phyloP scores from a whole-genome alignment of 441 rosid genomes.

The Biscutella laevigata region DNA sequence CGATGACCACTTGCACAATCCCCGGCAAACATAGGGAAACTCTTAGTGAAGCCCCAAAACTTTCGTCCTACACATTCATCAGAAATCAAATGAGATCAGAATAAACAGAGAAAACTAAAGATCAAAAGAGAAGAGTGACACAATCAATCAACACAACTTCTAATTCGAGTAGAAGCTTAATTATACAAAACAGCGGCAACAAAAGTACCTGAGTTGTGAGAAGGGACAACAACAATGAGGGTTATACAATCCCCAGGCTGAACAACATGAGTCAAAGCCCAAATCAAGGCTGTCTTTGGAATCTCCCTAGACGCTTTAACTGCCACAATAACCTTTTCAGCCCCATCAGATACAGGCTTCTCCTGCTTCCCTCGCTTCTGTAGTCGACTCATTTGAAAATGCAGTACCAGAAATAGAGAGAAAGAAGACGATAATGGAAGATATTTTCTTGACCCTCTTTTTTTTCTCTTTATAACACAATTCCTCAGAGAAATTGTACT shows the following conservation, averaged over 20 bases:
- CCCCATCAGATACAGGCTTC: constrained; percentile 40
- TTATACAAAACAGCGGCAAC: not conserved
- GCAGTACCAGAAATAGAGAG: not conserved
- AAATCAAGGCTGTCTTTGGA: constrained; percentile 75
- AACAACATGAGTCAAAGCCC: constrained; percentile 99
- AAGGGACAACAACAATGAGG: constrained; percentile 79
- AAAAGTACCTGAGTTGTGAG: constrained; percentile 54
- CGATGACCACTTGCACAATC: constrained; percentile 72
- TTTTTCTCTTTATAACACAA: not conserved
- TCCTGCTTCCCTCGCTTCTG: constrained; percentile 51
- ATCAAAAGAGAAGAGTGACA: too few relatives aligned
- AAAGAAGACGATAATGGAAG: constrained; percentile 1
- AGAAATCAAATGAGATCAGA: not conserved
- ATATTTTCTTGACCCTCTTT: constrained; percentile 3
- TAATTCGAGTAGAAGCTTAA: too few relatives aligned
- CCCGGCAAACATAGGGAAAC: constrained; percentile 63
- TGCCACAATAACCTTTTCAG: constrained; percentile 86
- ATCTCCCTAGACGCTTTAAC: constrained; percentile 96
- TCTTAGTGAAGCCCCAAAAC: constrained; percentile 73
- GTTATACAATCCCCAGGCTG: constrained; percentile 96
- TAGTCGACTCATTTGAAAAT: constrained; percentile 39
- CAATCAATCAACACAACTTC: too few relatives aligned
- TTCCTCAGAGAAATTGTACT: constrained; percentile 8
- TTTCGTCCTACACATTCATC: constrained; percentile 48
- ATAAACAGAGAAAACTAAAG: not conserved